Percentiles rank a stretch among this genome's conserved stretches.
These are phyloP conservation scores for Phoma sp. DNA, from an alignment of 2,329 filamentous ascomycete species.

Conservation along the genomic window DNA sequence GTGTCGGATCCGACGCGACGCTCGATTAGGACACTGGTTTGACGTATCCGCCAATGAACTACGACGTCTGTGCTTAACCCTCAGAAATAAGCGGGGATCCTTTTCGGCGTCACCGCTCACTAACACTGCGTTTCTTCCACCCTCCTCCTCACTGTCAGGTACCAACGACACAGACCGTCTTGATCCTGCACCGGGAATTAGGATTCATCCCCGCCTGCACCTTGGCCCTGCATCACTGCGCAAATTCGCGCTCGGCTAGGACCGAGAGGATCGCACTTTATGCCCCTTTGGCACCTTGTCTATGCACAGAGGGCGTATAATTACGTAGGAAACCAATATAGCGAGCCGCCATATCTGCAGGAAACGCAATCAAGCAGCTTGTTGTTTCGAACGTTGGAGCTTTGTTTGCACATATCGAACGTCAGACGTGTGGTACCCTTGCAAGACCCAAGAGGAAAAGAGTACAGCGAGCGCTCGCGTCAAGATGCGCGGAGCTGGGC, in stretches of 20 bases:
- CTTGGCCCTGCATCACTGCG: neutral
- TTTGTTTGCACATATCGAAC: neutral
- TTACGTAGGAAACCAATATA: neutral
- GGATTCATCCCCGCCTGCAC: neutral
- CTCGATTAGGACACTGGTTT: slow-evolving; percentile 5
- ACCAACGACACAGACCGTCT: slow-evolving; percentile 4
- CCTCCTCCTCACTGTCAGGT: slow-evolving; percentile 7
- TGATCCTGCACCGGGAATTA: slow-evolving; percentile 8
- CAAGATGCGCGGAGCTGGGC: neutral
- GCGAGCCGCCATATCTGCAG: neutral
- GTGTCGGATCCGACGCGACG: neutral
- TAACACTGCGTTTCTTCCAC: slow-evolving; percentile 1
- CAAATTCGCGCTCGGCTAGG: neutral
- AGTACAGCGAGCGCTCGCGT: neutral
- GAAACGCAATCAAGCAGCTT: neutral
- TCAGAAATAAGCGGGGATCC: slow-evolving; percentile 1
- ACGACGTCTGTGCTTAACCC: neutral
- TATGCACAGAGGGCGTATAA: slow-evolving; percentile 1
- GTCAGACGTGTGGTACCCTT: too few relatives aligned
- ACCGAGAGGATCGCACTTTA: neutral
- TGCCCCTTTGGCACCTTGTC: neutral
- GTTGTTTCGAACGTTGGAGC: neutral
- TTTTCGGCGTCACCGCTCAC: neutral
- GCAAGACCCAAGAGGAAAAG: neutral
- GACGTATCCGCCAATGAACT: neutral